Evolutionary conservation across 352 stramenopile genomes (phyloP).

Genomic region (Plasmopara muralis): DNA sequence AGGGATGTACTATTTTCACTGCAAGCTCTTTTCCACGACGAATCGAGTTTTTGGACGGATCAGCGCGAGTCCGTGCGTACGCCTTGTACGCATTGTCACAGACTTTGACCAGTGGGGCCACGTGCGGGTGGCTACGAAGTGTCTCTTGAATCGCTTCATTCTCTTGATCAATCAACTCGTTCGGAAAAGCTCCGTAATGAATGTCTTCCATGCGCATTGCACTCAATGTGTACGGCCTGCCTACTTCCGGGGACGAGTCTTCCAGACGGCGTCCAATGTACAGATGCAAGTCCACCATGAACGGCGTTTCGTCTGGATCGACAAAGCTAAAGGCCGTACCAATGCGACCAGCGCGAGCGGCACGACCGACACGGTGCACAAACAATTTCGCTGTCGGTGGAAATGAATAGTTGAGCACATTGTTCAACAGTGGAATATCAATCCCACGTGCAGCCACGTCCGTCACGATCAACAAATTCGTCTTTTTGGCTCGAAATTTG

Average conservation of each 20-base stretch:
- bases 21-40: conserved; percentile 91
- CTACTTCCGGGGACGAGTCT: conserved; percentile 50
- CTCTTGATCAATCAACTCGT: conserved; percentile 93
- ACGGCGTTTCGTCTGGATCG: conserved; percentile 96
- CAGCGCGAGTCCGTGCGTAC: conserved; percentile 93
- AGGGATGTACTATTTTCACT: conserved; percentile 88
- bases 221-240: conserved; percentile 81
- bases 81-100: conserved; percentile 97
- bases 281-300: conserved; percentile 97
- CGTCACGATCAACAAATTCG: conserved; percentile 90
- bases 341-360: conserved; percentile 91
- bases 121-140: conserved; percentile 68
- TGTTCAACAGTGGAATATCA: conserved; percentile 95
- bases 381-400: conserved; percentile 91
- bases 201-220: conserved; percentile 95
- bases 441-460: conserved; percentile 93
- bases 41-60: conserved; percentile 94
- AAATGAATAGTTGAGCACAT: conserved; percentile 95
- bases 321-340: conserved; percentile 96
- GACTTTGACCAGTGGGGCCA: conserved; percentile 81
- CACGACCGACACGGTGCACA: conserved; percentile 95
- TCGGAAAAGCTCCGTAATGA: conserved; percentile 97
- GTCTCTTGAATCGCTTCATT: conserved; percentile 92
- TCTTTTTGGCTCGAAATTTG: conserved; percentile 88
- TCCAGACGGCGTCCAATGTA: conserved; percentile 90